A percentile compares a stretch with the other conserved stretches of the same genome.
These are phyloP conservation scores for Trichoderma sp. DNA, from an alignment of 2,329 filamentous ascomycete species.

Conservation along the genomic window DNA sequence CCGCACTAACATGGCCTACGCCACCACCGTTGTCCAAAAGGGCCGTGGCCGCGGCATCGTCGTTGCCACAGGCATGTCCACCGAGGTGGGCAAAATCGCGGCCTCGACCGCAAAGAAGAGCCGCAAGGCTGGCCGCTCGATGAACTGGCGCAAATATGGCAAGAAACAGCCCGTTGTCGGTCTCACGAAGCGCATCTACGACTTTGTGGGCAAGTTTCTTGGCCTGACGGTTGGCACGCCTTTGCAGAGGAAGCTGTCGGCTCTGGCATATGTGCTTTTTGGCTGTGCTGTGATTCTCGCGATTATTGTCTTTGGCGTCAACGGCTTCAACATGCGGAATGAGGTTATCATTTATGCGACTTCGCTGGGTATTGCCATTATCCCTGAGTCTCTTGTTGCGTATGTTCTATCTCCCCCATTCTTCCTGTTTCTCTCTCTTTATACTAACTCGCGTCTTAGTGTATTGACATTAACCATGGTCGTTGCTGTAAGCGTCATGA, in stretches of 20 bases:
- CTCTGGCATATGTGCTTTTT: conserved; percentile 76
- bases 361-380: conserved; percentile 62
- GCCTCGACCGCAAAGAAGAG: conserved; percentile 55
- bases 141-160: conserved; percentile 57
- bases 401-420: conserved; percentile 35
- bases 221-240: conserved; percentile 70
- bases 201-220: conserved; percentile 59
- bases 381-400: conserved; percentile 66
- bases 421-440: no score
- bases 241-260: conserved; percentile 74
- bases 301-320: conserved; percentile 60
- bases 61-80: conserved; percentile 70
- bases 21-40: conserved; percentile 71
- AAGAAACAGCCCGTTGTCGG: conserved; percentile 53
- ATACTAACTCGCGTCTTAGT: conserved; percentile 34
- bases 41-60: conserved; percentile 74
- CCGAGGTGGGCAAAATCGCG: conserved; percentile 71
- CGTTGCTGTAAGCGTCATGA: conserved; percentile 65
- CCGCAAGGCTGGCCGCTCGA: conserved; percentile 56
- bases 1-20: conserved; percentile 73
- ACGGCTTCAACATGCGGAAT: conserved; percentile 52
- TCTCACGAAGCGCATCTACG: conserved; percentile 49
- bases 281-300: conserved; percentile 64
- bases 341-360: conserved; percentile 61
- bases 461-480: conserved; percentile 72